Conservation (phyloP, 1,284 basidiomycete species). For the Boletus sp. region DNA sequence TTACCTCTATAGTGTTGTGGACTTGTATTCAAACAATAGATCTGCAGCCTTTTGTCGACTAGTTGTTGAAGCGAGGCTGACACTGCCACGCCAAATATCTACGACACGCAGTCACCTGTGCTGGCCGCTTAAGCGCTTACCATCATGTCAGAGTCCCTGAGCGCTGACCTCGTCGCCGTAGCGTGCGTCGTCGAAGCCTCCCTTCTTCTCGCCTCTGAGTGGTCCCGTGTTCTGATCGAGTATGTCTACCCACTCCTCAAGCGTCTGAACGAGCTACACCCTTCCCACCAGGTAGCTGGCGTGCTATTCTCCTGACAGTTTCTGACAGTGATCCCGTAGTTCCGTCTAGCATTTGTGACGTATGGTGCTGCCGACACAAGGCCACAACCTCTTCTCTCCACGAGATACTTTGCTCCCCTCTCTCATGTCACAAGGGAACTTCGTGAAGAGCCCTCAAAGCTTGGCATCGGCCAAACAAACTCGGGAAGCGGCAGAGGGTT, state of each 20-base stretch:
- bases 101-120: neutral
- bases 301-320: neutral
- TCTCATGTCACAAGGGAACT: constrained; percentile 44
- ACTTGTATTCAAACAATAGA: constrained; percentile 13
- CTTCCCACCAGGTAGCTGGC: constrained; percentile 32
- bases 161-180: constrained; percentile 44
- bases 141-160: constrained; percentile 26
- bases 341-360: constrained; percentile 55
- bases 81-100: neutral
- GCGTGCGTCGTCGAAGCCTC: constrained; percentile 67
- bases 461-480: constrained; percentile 58
- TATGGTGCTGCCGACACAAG: constrained; percentile 53
- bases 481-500: constrained; percentile 52
- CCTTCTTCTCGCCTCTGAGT: constrained; percentile 51
- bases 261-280: constrained; percentile 48
- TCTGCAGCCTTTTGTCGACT: neutral
- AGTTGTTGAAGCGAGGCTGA: neutral
- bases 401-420: constrained; percentile 52
- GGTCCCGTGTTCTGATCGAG: constrained; percentile 45
- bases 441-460: constrained; percentile 43
- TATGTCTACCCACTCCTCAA: constrained; percentile 55
- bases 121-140: neutral
- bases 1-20: constrained; percentile 10
- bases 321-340: constrained; percentile 34
- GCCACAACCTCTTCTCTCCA: constrained; percentile 55